Base-by-base conservation (phyloP, 805 yeast genomes). In the Komagataella phaffii region DNA sequence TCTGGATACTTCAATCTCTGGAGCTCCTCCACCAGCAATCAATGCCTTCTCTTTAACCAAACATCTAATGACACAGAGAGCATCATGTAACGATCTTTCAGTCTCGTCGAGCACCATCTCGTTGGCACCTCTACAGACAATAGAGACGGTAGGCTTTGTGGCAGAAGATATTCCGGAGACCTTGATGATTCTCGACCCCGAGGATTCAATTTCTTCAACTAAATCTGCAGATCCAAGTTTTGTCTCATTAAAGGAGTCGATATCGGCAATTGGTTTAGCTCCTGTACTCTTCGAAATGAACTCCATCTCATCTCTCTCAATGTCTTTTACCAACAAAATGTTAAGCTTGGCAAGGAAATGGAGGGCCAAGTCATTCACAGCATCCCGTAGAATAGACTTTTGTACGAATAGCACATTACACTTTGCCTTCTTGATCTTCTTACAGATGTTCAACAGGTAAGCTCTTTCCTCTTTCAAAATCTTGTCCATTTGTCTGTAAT, bases 21-120 rank as follows among this genome's bases (percentile, higher is more conserved):
- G 96, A 5, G 99, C 98, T 61, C 98, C 99, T 56, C 99, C 99
- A 60, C 99, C 99, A 12, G 98, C 96, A 70, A 93, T 89, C 63
- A 86, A 72, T 1, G 90, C 96, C 62, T 79, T 84, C 65, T 87
- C 88, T 64, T 88, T 88, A 24, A 89, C 96, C 52, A 88, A 73
- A 69, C 96, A 85, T 65, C 95, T 72, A 56, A 85, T 75, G 52
- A 91, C 99, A 76, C 99, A 93, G 53, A 93, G 76, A 0, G 99
- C 98, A 68, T 93, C 99, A 63, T 93, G 99, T 56, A 93, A 73
- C 3, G 98, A 90, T 70, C 99, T 83, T 66, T 93, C 99, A 44
- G 98, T 82, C 72, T 93, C 99, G 68, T 93, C 99, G 53, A 93
- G 73, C 50, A 91, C 83, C 71, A 88, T 78, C 56, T 76, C 76